A percentile compares a stretch with the other conserved stretches of the same genome.
phyloP scores from a whole-genome alignment of 306 rosid species.

The Medicago ruthenica region DNA sequence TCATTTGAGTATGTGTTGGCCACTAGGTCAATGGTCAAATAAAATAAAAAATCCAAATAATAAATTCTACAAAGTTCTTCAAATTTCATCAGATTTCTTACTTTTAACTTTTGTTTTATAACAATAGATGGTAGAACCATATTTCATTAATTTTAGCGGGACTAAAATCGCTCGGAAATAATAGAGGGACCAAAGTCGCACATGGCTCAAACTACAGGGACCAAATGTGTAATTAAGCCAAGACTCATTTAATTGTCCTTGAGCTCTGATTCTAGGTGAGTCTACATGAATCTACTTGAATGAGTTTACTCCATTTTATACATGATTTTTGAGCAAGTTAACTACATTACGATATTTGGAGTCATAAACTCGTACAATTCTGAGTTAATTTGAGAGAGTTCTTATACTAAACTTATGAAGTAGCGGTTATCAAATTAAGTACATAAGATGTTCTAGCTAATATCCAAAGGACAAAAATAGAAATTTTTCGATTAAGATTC shows the following conservation, averaged over 20 bases:
- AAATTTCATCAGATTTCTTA: too few species aligned
- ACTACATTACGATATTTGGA: background rate
- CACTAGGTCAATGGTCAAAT: too few species aligned
- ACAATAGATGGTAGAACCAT: too few species aligned
- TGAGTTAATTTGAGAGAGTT: background rate
- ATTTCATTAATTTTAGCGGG: too few species aligned
- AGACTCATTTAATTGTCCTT: background rate
- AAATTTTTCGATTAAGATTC: constrained; percentile 3
- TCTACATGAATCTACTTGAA: background rate
- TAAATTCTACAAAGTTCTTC: too few species aligned
- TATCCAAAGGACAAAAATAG: background rate
- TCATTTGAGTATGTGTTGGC: too few species aligned
- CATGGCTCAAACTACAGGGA: too few species aligned
- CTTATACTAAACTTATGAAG: constrained; percentile 4
- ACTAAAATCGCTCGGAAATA: too few species aligned
- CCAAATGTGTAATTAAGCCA: too few species aligned
- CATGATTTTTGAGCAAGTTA: background rate
- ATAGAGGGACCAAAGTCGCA: too few species aligned
- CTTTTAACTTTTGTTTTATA: too few species aligned
- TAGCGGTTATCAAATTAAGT: background rate
- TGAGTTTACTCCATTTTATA: background rate
- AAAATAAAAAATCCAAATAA: too few species aligned
- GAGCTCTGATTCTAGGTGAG: background rate
- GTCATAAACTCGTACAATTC: background rate
- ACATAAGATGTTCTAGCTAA: background rate